A percentile compares a stretch with the other conserved stretches of the same genome.
Evolutionary conservation across 495 filamentous ascomycete species (phyloP).

Genomic region (Usnea hakonensis): DNA sequence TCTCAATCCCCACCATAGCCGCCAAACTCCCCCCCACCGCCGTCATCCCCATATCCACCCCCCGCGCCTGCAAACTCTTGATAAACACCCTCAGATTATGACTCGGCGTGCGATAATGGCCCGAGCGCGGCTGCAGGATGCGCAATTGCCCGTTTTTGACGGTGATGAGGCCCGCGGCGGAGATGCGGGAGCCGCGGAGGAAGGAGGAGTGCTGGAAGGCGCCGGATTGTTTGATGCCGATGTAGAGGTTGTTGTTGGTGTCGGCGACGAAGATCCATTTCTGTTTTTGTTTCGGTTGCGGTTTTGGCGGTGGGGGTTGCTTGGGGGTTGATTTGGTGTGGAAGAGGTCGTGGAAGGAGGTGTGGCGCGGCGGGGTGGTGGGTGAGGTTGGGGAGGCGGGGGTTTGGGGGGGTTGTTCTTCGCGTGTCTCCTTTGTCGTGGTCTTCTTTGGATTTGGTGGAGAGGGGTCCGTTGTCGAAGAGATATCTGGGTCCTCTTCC

Average conservation of each 20-base stretch:
- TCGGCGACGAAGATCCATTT: conserved; percentile 48
- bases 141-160: conserved; percentile 70
- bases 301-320: background rate
- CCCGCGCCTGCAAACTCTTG: conserved; percentile 57
- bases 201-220: conserved; percentile 89
- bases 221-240: conserved; percentile 83
- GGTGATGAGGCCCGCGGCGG: conserved; percentile 77
- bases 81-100: conserved; percentile 77
- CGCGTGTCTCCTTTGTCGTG: background rate
- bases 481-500: background rate
- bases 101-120: conserved; percentile 79
- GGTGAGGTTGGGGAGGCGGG: background rate
- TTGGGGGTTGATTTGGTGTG: no score
- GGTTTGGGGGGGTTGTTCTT: background rate
- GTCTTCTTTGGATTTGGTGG: background rate
- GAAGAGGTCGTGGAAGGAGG: conserved; percentile 9
- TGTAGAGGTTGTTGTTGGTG: conserved; percentile 77
- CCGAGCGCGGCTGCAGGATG: conserved; percentile 46
- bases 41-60: conserved; percentile 71
- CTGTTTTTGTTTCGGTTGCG: conserved; percentile 13
- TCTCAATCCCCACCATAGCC: conserved; percentile 73
- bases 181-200: conserved; percentile 70
- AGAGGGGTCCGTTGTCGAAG: background rate
- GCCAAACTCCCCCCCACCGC: conserved; percentile 75
- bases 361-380: background rate